phyloP scores from a whole-genome alignment of 2,329 filamentous ascomycete species.

The Talaromyces atroroseus region DNA sequence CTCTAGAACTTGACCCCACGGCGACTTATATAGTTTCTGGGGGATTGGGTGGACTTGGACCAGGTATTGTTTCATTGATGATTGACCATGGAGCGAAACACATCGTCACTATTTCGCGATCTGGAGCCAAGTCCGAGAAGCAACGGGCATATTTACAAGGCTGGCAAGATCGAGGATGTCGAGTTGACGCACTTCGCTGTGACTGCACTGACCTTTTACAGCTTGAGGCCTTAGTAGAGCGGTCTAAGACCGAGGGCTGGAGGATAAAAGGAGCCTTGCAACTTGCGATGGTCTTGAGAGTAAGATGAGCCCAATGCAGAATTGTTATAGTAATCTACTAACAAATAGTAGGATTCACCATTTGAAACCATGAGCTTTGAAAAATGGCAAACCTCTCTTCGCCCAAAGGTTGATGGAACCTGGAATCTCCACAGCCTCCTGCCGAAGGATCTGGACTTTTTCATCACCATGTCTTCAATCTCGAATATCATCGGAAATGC shows the following conservation, averaged over 20 bases:
- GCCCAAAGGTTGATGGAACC: background rate
- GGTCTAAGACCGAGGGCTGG: background rate
- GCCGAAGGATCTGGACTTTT: conserved; percentile 29
- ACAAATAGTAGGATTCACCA: background rate
- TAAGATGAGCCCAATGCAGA: background rate
- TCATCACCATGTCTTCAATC: conserved; percentile 35
- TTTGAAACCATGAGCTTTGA: background rate
- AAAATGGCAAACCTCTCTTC: background rate
- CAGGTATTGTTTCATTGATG: background rate
- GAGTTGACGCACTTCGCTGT: background rate
- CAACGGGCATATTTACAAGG: background rate
- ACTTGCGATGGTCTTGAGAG: background rate
- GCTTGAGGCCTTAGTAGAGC: background rate
- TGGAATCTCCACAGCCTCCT: background rate
- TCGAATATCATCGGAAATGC: conserved; percentile 41
- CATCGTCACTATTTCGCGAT: background rate
- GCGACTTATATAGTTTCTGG: background rate
- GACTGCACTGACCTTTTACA: background rate
- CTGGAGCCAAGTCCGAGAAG: background rate
- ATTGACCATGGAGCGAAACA: background rate
- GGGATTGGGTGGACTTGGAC: background rate
- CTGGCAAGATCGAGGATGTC: background rate
- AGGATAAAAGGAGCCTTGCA: background rate
- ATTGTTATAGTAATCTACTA: background rate
- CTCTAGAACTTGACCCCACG: background rate